These are phyloP conservation scores for Fraxinus angustifolia DNA, from an alignment of 305 asterid species.

Conservation along the genomic window DNA sequence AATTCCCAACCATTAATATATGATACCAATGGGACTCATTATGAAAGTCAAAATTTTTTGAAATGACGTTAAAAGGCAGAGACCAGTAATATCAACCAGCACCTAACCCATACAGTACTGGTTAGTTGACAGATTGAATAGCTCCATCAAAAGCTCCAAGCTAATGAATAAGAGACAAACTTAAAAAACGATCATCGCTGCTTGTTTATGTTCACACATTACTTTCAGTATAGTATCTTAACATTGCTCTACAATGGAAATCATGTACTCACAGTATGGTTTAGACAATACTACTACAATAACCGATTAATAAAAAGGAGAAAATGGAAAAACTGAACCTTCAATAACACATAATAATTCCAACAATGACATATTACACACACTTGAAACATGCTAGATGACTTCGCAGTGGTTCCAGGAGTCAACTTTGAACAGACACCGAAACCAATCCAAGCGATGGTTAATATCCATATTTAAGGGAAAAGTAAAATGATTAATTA, in stretches of 20 bases:
- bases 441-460: slow-evolving; percentile 4
- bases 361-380: neutral
- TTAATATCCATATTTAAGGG: slow-evolving; percentile 13
- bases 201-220: neutral
- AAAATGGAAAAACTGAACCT: neutral
- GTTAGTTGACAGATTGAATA: neutral
- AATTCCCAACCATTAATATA: neutral
- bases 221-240: neutral
- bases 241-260: neutral
- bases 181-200: neutral
- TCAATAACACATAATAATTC: neutral
- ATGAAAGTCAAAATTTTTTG: neutral
- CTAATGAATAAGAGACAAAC: neutral
- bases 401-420: neutral
- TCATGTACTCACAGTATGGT: neutral
- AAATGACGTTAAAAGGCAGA: neutral
- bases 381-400: slow-evolving; percentile 1
- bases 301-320: neutral
- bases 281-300: neutral
- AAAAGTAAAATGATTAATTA: neutral
- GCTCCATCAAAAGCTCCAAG: neutral
- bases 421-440: neutral
- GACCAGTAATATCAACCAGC: neutral
- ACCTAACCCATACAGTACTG: neutral
- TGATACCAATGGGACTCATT: neutral